Evolutionary conservation across 2,329 filamentous ascomycete species (phyloP), one percentile per base, ranked within the genome.

Genomic region (Phialocephala sp.): DNA sequence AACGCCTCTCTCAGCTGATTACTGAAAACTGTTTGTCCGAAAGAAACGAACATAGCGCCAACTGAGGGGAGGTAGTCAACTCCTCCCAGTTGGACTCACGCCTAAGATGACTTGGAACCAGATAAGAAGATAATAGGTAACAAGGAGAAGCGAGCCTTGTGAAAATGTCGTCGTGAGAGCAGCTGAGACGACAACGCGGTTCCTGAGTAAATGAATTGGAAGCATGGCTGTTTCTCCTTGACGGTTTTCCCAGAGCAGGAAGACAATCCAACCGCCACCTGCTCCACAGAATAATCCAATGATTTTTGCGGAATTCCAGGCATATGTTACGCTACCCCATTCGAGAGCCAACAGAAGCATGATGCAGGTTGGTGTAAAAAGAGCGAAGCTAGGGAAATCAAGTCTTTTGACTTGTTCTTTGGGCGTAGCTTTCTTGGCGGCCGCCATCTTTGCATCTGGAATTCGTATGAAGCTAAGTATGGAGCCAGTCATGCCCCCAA

Each of bases 281-380:
- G 86, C 74, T 85, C 41, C 89, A 85, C 20, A 91, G 83, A 39
- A 92, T 89, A 37, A 87, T 86, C 70, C 62, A 39, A 69, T 68
- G 15, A 72, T 57, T 0, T 69, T 65, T 15, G 45, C 63, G 14
- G 70, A 72, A 22, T 39, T 56, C 71, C 69, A 92, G 1, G 93
- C 89, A 68, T 85, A 87, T 36, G 83, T 82, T 62, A 92, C 85
- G 59, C 92, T 92, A 63, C 93, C 93, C 68, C 93, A 91, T 73
- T 95, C 90, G 9, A 97, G 85, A 1, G 92, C 93, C 54, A 97
- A 87, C 2, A 97, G 85, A 71, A 96, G 83, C 90, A 95, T 94
- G 32, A 95, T 82, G 0, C 91, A 93, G 35, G 89, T 91, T 54
- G 89, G 90, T 12, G 85, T 80, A 15, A 89, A 83, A 8, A 84